Evolutionary conservation across 306 rosid species (phyloP).

Genomic region (Phaseolus lunatus): DNA sequence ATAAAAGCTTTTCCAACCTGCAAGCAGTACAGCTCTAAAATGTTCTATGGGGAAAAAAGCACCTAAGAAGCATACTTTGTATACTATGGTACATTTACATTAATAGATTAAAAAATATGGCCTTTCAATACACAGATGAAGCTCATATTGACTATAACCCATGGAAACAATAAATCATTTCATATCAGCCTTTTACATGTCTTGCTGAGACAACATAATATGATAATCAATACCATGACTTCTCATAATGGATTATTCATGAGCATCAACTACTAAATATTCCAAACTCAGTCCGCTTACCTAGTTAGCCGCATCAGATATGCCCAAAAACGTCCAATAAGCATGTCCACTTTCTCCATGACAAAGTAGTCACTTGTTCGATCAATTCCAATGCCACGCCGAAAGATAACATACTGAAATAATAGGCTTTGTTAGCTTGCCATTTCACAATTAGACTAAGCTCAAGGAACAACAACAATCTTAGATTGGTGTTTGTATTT

Average conservation of each 20-base stretch:
- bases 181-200: conserved; percentile 24
- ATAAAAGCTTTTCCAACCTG: conserved; percentile 76
- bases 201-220: conserved; percentile 33
- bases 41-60: neutral
- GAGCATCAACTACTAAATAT: conserved; percentile 20
- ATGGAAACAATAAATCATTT: conserved; percentile 39
- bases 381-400: conserved; percentile 92
- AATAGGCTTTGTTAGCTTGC: conserved; percentile 51
- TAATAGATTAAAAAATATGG: conserved; percentile 14
- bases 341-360: conserved; percentile 94
- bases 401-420: conserved; percentile 82
- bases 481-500: neutral
- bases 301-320: conserved; percentile 67
- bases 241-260: conserved; percentile 24
- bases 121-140: conserved; percentile 35
- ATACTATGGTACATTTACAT: conserved; percentile 20
- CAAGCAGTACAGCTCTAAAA: conserved; percentile 43
- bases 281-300: conserved; percentile 51
- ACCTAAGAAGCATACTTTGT: conserved; percentile 27
- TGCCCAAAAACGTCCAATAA: conserved; percentile 81
- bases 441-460: conserved; percentile 38
- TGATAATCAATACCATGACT: conserved; percentile 27
- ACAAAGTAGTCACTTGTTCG: conserved; percentile 79
- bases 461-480: conserved; percentile 18
- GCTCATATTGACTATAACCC: conserved; percentile 17